These are phyloP conservation scores for Botrytis pseudocinerea DNA, from an alignment of 2,329 filamentous ascomycete genomes.

Conservation along the genomic window DNA sequence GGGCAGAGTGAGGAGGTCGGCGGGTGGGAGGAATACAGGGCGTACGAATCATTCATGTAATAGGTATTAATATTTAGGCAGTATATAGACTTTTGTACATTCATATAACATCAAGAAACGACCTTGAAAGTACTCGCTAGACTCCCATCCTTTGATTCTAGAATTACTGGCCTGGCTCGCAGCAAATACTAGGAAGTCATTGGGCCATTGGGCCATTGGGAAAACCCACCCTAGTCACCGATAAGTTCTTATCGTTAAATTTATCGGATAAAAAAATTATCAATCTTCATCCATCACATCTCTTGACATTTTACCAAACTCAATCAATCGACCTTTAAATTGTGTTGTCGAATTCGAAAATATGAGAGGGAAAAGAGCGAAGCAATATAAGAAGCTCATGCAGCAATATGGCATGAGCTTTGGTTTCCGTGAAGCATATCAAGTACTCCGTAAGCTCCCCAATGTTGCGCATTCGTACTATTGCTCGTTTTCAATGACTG, in stretches of 20 bases:
- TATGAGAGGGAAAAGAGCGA: conserved; percentile 68
- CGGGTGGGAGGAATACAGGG: not conserved
- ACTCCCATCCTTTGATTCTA: conserved; percentile 7
- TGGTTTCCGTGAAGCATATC: conserved; percentile 91
- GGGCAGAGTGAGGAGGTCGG: not conserved
- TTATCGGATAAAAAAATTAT: conserved; percentile 26
- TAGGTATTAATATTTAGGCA: not conserved
- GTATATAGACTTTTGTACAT: conserved; percentile 6
- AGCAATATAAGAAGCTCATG: conserved; percentile 89
- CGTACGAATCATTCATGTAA: not conserved
- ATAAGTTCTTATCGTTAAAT: conserved; percentile 30
- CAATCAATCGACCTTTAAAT: not conserved
- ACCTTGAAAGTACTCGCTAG: not conserved
- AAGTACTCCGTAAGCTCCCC: conserved; percentile 65
- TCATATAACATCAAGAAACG: not conserved
- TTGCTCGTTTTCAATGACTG: conserved; percentile 20
- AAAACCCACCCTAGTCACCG: conserved; percentile 17
- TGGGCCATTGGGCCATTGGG: not conserved
- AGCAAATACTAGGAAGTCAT: not conserved
- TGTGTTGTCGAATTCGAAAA: conserved; percentile 35
- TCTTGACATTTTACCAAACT: conserved; percentile 5
- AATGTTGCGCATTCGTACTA: conserved; percentile 17
- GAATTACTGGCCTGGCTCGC: not conserved
- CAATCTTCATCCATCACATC: conserved; percentile 15
- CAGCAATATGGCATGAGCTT: conserved; percentile 85